Percentiles rank a stretch among this genome's conserved stretches.
These are phyloP conservation scores for Cenchrus fungigraminus DNA, from an alignment of 176 grass and related monocot genomes.

Conservation along the genomic window DNA sequence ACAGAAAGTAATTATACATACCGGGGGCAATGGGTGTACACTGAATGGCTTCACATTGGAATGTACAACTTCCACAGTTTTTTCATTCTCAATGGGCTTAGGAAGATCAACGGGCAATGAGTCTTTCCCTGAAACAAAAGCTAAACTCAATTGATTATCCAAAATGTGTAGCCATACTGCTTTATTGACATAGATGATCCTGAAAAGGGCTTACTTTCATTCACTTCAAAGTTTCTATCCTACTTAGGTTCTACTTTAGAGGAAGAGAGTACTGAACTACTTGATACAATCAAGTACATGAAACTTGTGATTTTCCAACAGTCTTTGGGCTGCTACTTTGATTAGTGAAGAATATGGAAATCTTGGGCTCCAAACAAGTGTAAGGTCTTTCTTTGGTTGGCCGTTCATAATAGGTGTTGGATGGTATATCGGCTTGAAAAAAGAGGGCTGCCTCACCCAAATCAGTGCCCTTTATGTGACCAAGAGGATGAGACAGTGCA, in stretches of 20 bases:
- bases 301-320: slow-evolving; percentile 18
- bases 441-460: too few species aligned
- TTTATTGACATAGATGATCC: slow-evolving; percentile 34
- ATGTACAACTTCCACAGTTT: slow-evolving; percentile 53
- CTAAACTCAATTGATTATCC: slow-evolving; percentile 28
- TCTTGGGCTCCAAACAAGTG: too few species aligned
- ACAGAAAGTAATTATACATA: slow-evolving; percentile 36
- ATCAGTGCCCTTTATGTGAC: too few species aligned
- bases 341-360: not conserved
- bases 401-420: too few species aligned
- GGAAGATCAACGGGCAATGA: slow-evolving; percentile 78
- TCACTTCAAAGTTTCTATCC: not conserved
- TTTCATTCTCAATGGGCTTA: slow-evolving; percentile 59
- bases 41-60: slow-evolving; percentile 68
- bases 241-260: slow-evolving; percentile 27
- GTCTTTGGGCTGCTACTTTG: not conserved
- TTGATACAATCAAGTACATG: not conserved
- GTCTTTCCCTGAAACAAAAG: slow-evolving; percentile 76
- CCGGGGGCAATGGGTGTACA: slow-evolving; percentile 63
- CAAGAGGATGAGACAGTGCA: too few species aligned
- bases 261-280: not conserved
- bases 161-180: slow-evolving; percentile 12
- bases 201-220: not conserved
- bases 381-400: too few species aligned
- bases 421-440: too few species aligned